Evolutionary conservation across 1,284 basidiomycete genomes (phyloP).

Genomic region (Trichosporon sp.): DNA sequence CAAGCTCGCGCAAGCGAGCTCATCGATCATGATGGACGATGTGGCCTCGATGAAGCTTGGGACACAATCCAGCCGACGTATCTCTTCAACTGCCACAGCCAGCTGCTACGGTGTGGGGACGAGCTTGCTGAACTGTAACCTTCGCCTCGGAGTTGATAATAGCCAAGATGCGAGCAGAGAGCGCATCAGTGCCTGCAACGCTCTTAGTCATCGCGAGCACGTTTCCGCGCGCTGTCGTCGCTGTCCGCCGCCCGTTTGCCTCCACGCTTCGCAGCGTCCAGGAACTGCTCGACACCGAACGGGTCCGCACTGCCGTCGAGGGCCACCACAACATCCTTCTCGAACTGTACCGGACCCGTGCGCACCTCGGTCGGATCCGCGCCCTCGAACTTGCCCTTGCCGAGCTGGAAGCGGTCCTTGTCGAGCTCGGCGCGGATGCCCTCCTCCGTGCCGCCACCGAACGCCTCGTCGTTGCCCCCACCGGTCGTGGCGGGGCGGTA

Average conservation of each 20-base stretch:
- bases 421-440: conserved; percentile 82
- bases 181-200: no score
- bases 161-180: no score
- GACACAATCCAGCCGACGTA: no score
- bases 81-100: no score
- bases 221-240: conserved; percentile 13
- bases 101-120: no score
- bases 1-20: not conserved
- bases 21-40: no score
- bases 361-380: conserved; percentile 61
- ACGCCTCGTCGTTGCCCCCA: conserved; percentile 79
- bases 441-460: conserved; percentile 89
- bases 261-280: conserved; percentile 92
- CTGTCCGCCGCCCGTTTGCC: conserved; percentile 66
- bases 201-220: conserved; percentile 16
- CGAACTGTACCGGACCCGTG: conserved; percentile 97
- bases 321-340: conserved; percentile 71
- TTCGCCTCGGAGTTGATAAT: not conserved
- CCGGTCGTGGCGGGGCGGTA: conserved; percentile 80
- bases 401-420: conserved; percentile 91
- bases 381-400: conserved; percentile 73
- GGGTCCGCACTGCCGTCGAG: conserved; percentile 61
- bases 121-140: no score
- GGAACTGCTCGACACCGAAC: conserved; percentile 96
- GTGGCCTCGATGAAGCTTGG: no score